Percentiles rank a stretch among this genome's conserved stretches.
phyloP scores from a whole-genome alignment of 2,329 filamentous ascomycete species.

The Phaeosphaeria sp. region DNA sequence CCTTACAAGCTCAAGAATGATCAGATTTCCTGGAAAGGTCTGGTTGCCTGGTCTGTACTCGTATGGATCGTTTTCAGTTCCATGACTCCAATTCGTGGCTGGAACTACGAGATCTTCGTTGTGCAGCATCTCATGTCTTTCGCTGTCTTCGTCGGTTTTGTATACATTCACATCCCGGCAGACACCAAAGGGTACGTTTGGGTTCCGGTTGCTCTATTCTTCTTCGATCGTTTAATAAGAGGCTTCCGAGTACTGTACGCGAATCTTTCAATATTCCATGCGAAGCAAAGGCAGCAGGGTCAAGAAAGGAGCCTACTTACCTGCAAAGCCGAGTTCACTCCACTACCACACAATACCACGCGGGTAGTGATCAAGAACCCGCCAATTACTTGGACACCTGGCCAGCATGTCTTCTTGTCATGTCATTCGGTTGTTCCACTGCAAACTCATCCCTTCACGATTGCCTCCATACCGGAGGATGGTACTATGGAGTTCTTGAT shows the following conservation, averaged over 20 bases:
- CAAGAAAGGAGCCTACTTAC: conserved; percentile 40
- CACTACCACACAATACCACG: conserved; percentile 63
- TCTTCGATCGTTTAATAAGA: conserved; percentile 66
- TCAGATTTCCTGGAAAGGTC: conserved; percentile 69
- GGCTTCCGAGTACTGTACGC: conserved; percentile 44
- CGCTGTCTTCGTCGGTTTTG: conserved; percentile 66
- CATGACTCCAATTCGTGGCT: conserved; percentile 67
- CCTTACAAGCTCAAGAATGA: conserved; percentile 65
- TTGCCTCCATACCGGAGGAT: conserved; percentile 63
- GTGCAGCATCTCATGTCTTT: conserved; percentile 70
- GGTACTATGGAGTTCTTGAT: conserved; percentile 63
- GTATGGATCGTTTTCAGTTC: conserved; percentile 71
- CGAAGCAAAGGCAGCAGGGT: conserved; percentile 37
- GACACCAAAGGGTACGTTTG: conserved; percentile 68
- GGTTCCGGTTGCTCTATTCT: conserved; percentile 68
- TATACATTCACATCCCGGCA: conserved; percentile 68
- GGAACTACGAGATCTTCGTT: conserved; percentile 74
- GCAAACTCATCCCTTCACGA: conserved; percentile 70
- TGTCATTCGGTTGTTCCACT: conserved; percentile 63
- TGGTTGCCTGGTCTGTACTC: conserved; percentile 70
- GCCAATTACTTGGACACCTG: conserved; percentile 64
- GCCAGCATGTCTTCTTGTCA: conserved; percentile 68
- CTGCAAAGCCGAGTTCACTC: conserved; percentile 48
- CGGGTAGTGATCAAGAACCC: conserved; percentile 63
- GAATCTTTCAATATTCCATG: conserved; percentile 51